Evolutionary conservation across 768 basidiomycete species (phyloP), one percentile per base, ranked within the genome.

Genomic region (Cystobasidium ongulense): DNA sequence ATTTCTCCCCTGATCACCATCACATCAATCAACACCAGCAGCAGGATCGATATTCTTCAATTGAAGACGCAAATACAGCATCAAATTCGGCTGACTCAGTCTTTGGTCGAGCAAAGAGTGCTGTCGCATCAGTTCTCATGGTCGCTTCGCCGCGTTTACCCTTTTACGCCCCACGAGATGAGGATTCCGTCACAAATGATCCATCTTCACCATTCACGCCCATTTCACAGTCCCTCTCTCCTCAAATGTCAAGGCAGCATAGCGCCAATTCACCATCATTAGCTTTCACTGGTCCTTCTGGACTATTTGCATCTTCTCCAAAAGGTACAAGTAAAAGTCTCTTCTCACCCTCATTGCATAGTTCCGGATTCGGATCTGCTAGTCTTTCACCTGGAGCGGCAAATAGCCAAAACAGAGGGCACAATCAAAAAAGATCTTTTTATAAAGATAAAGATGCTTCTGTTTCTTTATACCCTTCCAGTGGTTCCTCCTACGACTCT

Each of bases 381-480:
- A 35, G 57, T 59, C 57, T 59, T 10, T 10, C 36, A 64, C 8
- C 4, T n/a, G 23, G 63, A 8, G 35, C 57, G 29, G 57, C 57
- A 61, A 50, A 50, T n/a, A 50, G 27, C 33, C 57, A 11, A 59
- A 59, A 46, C 63, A 64, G 25, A 46, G 57, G 11, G 17, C 57
- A 59, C 21, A 59, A 27, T 31, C 33, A 27, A 29, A 59, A 59
- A 21, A 7, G 63, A 46, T 25, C 63, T 8, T 64, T 64, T 35
- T 64, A 64, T 36, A 64, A 64, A 46, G 63, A 64, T 38, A 64
- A 64, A 64, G 63, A 46, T 46, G 63, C 25, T 5, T 59, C 57
- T 15, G 11, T 59, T 2, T 59, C 57, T 29, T 59, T 59, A 29
- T 59, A 59, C 57, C 57, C 57, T 11, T 31, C 63, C 7, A 59